phyloP scores from a whole-genome alignment of 2,329 filamentous ascomycete species.

The Stachybotrys chartarum region DNA sequence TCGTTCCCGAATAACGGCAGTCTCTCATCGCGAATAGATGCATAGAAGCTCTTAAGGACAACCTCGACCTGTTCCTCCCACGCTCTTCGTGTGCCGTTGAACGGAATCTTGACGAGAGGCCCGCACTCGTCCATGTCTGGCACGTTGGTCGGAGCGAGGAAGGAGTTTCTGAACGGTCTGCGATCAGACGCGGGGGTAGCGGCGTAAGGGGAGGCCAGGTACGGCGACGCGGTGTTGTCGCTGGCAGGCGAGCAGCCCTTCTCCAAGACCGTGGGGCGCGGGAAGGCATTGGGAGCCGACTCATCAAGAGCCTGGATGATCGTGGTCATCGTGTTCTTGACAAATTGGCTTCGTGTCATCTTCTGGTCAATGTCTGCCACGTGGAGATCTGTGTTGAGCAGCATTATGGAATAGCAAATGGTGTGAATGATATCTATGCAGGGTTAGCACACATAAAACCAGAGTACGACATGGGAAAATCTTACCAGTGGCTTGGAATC shows the following conservation, averaged over 20 bases:
- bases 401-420: constrained; percentile 90
- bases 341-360: constrained; percentile 91
- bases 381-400: constrained; percentile 94
- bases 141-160: constrained; percentile 39
- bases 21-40: constrained; percentile 79
- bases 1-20: constrained; percentile 76
- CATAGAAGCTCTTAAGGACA: constrained; percentile 89
- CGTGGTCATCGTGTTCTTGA: constrained; percentile 93
- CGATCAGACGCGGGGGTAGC: constrained; percentile 29
- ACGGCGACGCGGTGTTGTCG: constrained; percentile 18
- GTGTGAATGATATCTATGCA: constrained; percentile 83
- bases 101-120: constrained; percentile 70
- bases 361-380: constrained; percentile 91
- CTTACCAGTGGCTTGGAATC: constrained; percentile 82
- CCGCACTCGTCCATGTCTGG: constrained; percentile 51
- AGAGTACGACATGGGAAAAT: constrained; percentile 4
- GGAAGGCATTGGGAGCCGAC: constrained; percentile 60
- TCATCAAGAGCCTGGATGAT: constrained; percentile 72
- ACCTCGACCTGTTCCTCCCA: constrained; percentile 88
- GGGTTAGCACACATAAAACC: constrained; percentile 20
- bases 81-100: constrained; percentile 64
- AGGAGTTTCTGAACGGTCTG: constrained; percentile 38
- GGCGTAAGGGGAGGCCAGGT: constrained; percentile 3
- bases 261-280: constrained; percentile 49
- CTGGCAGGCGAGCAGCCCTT: constrained; percentile 27